Evolutionary conservation across 164 flowering plant genomes (phyloP), one percentile per base, ranked within the genome.

Genomic region (Vitis riparia): DNA sequence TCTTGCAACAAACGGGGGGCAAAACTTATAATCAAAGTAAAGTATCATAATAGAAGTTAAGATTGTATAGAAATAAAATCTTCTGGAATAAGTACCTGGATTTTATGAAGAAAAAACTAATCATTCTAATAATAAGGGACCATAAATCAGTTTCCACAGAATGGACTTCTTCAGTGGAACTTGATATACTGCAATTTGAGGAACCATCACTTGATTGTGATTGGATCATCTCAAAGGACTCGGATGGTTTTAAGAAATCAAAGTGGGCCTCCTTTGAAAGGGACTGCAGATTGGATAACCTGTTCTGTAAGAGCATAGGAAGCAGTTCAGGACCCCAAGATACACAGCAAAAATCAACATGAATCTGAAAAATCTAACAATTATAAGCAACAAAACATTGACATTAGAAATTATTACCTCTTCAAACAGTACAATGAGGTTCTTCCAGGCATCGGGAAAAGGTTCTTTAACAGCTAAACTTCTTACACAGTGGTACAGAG

Each of bases 391-490:
- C 53, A 47, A 14, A 5, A 51, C 5, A 11, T 5, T 16, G 27
- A 17, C 17, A 52, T 5, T 17, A 37, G 23, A 8, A 37, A 14
- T 1, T 53, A 71, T 73, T 76, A 93, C 95, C 87, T 85, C 86
- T 71, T 93, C 95, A 71, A 93, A 86, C 59, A 91, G 84, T 32
- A 90, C 62, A 68, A 81, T 64, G 48, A 93, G 91, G 81, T 93
- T 93, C 58, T 85, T 78, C 86, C 84, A 81, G 23, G 97, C 97
- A 86, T 89, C 92, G 44, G 91, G 97, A 63, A 93, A 93, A 63
- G 97, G 98, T 68, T 90, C 92, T 77, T 85, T 85, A 63, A 87
- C 86, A 11, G 97, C 91, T 53, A 90, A 78, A 75, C 98, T 93
- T 81, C 98, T 83, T 50, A 89, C 62, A 68, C 89, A 90, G 69